A percentile compares a stretch with the other conserved stretches of the same genome.
Conservation (phyloP, 2,329 filamentous ascomycete species). For the Fusarium caatingaense region DNA sequence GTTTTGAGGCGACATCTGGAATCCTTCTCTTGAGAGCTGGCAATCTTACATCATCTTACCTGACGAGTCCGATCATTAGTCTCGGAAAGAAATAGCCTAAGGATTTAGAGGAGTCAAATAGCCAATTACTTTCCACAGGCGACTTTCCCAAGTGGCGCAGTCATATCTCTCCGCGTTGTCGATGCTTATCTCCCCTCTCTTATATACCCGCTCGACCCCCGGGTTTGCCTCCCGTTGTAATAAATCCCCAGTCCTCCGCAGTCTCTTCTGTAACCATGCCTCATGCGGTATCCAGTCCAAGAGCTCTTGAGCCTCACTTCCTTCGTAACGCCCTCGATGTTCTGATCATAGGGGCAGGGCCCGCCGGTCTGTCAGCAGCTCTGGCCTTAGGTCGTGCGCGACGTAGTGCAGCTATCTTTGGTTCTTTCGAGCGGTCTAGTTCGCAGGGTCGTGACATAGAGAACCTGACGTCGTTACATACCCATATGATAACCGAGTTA, state of each 20-base stretch:
- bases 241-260: background rate
- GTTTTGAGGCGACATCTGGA: background rate
- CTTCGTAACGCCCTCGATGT: constrained; percentile 18
- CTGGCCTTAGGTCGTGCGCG: background rate
- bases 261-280: background rate
- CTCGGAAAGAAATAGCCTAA: background rate
- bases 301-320: background rate
- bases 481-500: background rate
- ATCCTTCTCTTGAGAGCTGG: background rate
- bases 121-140: background rate
- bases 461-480: accelerated
- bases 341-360: background rate
- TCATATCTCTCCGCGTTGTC: background rate
- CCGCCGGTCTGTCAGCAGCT: constrained; percentile 4
- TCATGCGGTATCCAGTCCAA: background rate
- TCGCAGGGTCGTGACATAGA: accelerated
- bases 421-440: accelerated
- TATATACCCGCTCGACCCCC: background rate
- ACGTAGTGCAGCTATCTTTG: background rate
- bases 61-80: background rate
- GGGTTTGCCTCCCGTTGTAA: background rate
- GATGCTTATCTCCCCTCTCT: background rate
- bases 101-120: background rate
- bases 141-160: background rate
- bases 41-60: background rate